These are phyloP conservation scores for Chenopodium album DNA, from an alignment of 148 eudicot genomes.

Conservation along the genomic window DNA sequence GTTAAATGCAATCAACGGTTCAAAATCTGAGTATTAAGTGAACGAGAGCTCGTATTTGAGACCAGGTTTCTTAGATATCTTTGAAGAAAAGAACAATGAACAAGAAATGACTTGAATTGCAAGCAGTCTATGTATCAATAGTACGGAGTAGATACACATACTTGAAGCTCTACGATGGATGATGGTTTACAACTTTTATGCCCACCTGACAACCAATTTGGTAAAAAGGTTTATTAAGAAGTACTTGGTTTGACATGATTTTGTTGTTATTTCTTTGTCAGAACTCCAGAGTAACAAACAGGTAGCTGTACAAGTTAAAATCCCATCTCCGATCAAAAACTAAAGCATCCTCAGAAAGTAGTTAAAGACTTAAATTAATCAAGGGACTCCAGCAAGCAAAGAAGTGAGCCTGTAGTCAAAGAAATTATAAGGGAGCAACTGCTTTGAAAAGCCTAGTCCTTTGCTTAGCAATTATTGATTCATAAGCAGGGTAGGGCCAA, in stretches of 20 bases:
- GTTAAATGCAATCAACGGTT: neutral
- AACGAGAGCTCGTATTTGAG: neutral
- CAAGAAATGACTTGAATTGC: neutral
- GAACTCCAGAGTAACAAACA: neutral
- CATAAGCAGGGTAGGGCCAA: neutral
- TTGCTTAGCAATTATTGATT: neutral
- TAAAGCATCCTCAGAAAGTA: neutral
- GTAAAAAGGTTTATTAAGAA: neutral
- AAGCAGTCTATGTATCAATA: neutral
- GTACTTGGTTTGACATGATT: neutral
- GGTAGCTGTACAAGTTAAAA: neutral
- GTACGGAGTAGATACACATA: neutral
- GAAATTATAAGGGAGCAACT: neutral
- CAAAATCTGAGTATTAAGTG: neutral
- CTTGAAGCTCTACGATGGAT: neutral
- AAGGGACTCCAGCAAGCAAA: neutral
- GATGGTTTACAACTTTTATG: neutral
- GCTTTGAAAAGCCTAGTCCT: neutral
- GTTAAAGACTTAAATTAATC: neutral
- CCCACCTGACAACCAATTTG: neutral
- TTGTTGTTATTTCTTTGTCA: neutral
- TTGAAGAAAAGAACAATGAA: neutral
- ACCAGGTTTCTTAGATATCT: no score
- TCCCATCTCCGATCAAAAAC: neutral
- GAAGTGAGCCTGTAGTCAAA: neutral